Conservation (phyloP, 192 early-diverging fungal genomes). For the Backusella psychrophila region DNA sequence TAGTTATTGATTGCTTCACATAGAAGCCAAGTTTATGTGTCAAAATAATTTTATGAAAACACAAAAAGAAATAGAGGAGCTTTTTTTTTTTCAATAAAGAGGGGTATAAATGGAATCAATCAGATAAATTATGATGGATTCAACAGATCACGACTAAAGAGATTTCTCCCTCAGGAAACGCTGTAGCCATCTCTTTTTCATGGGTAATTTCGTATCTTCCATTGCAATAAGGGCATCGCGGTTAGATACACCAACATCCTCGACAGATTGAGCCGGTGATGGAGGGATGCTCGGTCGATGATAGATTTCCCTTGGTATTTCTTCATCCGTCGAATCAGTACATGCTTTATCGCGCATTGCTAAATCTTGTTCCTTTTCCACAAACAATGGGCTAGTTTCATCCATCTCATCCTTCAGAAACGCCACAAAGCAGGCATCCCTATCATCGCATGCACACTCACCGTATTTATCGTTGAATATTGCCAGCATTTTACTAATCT, state of each 20-base stretch:
- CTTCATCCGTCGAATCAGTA: neutral
- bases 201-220: neutral
- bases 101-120: no score
- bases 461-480: constrained; percentile 34
- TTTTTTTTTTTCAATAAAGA: no score
- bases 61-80: no score
- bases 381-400: neutral
- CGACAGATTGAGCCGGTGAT: neutral
- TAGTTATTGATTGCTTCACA: no score
- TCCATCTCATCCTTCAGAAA: constrained; percentile 33
- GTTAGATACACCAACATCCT: neutral
- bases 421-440: constrained; percentile 40
- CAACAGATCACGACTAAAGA: no score
- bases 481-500: constrained; percentile 27
- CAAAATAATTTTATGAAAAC: no score
- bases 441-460: constrained; percentile 47
- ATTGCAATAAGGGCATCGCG: neutral
- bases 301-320: neutral
- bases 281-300: neutral
- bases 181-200: constrained; percentile 8
- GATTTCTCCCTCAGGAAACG: neutral
- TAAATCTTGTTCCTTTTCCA: neutral
- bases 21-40: no score
- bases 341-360: neutral
- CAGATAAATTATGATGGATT: no score